Base-by-base conservation (phyloP, 345 rosid genomes). In the Aquilaria malaccensis region DNA sequence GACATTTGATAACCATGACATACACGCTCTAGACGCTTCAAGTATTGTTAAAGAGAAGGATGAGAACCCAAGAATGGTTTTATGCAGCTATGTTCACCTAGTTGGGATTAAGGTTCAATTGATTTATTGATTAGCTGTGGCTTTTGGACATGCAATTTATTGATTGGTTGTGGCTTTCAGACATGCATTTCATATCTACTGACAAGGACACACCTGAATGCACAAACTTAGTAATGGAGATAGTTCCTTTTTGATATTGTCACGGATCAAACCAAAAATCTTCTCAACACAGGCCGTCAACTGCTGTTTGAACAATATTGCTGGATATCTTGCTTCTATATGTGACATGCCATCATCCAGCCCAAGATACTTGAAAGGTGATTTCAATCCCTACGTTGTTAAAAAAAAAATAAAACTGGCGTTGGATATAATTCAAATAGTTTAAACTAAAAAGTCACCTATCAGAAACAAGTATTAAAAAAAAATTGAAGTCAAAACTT, bases 261-360 rank as follows among this genome's bases (percentile, higher is more conserved):
- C 99, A 65, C 99, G 90, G 65, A 93, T 87, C 76, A 93, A 72
- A 66, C 99, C 99, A 80, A 89, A 93, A 13, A 93, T 89, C 83
- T 93, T 93, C 84, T 93, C 99, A 58, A 93, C 97, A 74, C 95
- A 93, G 70, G 99, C 92, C 56, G 97, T 93, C 59, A 93, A 70
- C 67, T 93, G 99, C 78, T 93, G 99, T 71, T 93, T 93, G 64
- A 93, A 93, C 53, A 93, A 74, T 59, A 90, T 79, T 11, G 96
- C 97, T 32, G 99, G 99, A 74, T 84, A 93, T 84, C 95, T 90
- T 67, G 99, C 97, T 74, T 93, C 99, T 68, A 87, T 73, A 65
- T 83, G 94, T n/a, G 91, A 74, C 61, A 70, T 54, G 56, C 90
- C 85, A 83, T 85, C 90, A 3, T 88, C 98, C 70, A 73, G 72